phyloP scores from a whole-genome alignment of 2,329 filamentous ascomycete genomes.

The Penicillium aurantiogriseum region DNA sequence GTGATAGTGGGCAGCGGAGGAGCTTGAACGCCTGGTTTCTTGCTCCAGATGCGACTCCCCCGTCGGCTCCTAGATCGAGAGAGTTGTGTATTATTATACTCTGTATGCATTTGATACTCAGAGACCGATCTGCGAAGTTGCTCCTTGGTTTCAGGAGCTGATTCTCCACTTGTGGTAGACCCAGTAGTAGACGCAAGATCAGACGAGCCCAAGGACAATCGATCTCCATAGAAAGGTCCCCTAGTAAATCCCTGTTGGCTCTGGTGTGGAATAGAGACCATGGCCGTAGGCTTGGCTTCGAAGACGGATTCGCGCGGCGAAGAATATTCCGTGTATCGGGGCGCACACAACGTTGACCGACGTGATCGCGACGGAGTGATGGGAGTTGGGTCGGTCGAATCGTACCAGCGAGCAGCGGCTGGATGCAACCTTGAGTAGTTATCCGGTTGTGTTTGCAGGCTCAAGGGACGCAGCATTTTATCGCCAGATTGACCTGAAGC shows the following conservation, averaged over 20 bases:
- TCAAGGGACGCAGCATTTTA: conserved; percentile 20
- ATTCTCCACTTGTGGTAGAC: conserved; percentile 8
- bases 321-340: conserved; percentile 24
- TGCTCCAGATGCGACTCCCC: conserved; percentile 17
- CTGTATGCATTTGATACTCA: conserved; percentile 6
- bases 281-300: neutral
- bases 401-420: conserved; percentile 17
- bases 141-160: neutral
- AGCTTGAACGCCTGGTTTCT: conserved; percentile 17
- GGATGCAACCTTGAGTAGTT: conserved; percentile 17
- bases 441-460: conserved; percentile 17
- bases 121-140: conserved; percentile 15
- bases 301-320: neutral
- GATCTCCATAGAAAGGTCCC: conserved; percentile 13
- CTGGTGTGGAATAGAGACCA: neutral
- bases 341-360: conserved; percentile 25
- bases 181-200: conserved; percentile 2
- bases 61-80: conserved; percentile 19
- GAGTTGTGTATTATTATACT: neutral
- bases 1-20: conserved; percentile 23
- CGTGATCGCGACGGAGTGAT: conserved; percentile 9
- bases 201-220: conserved; percentile 4
- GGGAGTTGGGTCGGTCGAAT: conserved; percentile 12
- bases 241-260: conserved; percentile 5
- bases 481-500: conserved; percentile 1